Evolutionary conservation across 2,329 filamentous ascomycete species (phyloP).

Genomic region (Ambrosiella xylebori): DNA sequence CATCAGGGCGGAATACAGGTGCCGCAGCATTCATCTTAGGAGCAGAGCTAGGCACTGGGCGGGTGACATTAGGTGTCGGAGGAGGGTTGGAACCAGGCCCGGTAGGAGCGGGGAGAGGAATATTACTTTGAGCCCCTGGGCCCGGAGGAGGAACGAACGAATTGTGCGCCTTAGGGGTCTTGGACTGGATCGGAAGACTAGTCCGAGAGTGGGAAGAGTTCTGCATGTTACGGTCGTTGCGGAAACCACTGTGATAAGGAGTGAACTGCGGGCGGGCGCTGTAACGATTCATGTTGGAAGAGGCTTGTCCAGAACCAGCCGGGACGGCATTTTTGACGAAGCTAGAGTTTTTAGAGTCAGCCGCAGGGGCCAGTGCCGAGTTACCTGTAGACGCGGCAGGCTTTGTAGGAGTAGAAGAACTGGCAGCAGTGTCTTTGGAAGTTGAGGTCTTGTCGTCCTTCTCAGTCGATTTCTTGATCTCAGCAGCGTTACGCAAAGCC

Average conservation of each 20-base stretch:
- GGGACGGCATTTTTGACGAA: background rate
- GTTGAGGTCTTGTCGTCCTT: conserved; percentile 28
- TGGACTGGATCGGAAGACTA: background rate
- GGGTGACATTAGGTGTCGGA: conserved; percentile 21
- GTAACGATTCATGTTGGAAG: background rate
- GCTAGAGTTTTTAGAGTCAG: background rate
- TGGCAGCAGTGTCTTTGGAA: conserved; percentile 18
- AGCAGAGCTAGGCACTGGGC: conserved; percentile 21
- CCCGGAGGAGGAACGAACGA: conserved; percentile 32
- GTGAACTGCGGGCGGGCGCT: background rate
- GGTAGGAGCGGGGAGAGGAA: conserved; percentile 43
- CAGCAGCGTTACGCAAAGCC: conserved; percentile 33
- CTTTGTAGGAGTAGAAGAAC: conserved; percentile 20
- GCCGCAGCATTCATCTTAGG: conserved; percentile 55
- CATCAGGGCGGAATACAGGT: conserved; percentile 19
- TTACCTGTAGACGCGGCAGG: background rate
- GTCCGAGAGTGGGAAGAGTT: background rate
- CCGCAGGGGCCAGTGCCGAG: background rate
- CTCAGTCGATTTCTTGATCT: conserved; percentile 18
- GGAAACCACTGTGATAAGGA: background rate
- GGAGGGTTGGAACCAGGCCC: conserved; percentile 43
- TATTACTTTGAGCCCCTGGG: conserved; percentile 23
- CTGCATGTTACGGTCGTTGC: background rate
- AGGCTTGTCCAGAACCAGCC: background rate
- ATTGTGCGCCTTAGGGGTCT: background rate